Evolutionary conservation across 129 eudicot species (phyloP), one percentile per base, ranked within the genome.

Genomic region (Rutidosis leptorrhynchoides): DNA sequence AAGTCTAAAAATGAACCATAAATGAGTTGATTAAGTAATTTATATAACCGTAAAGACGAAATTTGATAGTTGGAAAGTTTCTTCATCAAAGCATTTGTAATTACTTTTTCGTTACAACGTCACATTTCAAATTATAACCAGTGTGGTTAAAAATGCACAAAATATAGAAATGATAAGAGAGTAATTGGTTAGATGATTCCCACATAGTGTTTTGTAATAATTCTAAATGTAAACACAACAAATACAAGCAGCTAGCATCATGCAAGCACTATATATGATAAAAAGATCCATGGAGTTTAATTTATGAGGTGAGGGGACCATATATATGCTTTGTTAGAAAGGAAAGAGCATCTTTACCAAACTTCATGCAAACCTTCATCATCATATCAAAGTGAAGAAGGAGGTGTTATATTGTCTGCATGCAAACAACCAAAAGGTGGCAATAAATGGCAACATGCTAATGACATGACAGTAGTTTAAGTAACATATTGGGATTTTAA

Each of bases 231-330:
- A 37, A 53, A 72, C 62, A 74, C 26, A 74, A 11, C 30, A 66
- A 35, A 45, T 45, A 45, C 7, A 45, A 45, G 40, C 8, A 54
- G 68, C 62, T 58, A 58, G 63, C 79, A 67, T 65, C 68, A 74
- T 74, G 67, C 78, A 74, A 66, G 25, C 66, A 30, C 74, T 42
- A 74, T 25, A 74, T 46, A 48, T 48, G 54, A 67, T 61, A 52
- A 66, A 74, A 37, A 74, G 62, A 58, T 74, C 63, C 68, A 51
- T 67, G 73, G 73, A 58, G 51, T 74, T 66, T 66, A 67, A n/a
- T n/a, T n/a, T n/a, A n/a, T n/a, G n/a, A n/a, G n/a, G n/a, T 74
- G 74, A 74, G 79, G 79, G 79, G 74, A 74, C 79, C 79, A 67
- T 74, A 35, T 58, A 67, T 74, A 35, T 58, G 42, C 71, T 74